phyloP scores from a whole-genome alignment of 2,329 filamentous ascomycete species.

The Sclerotiophoma versabilis region DNA sequence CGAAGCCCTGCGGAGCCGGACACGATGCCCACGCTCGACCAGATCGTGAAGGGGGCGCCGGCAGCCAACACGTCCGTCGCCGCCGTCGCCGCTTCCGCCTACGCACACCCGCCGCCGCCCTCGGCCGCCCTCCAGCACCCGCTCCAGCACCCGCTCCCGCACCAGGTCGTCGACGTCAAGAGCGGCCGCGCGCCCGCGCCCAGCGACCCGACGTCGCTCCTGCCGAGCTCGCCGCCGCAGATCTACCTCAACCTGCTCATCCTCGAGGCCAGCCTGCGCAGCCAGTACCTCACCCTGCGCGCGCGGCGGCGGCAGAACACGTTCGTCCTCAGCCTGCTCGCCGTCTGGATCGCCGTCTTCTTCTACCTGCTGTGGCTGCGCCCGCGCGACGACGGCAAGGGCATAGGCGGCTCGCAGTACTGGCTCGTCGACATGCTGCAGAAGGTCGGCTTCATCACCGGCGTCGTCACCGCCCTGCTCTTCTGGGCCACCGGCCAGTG shows the following conservation, averaged over 20 bases:
- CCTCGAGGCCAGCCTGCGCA: conserved; percentile 90
- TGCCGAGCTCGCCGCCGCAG: conserved; percentile 91
- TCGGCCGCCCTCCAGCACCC: conserved; percentile 16
- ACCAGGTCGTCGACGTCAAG: conserved; percentile 46
- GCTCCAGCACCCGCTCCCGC: conserved; percentile 22
- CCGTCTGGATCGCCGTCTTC: conserved; percentile 83
- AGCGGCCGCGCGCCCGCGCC: conserved; percentile 51
- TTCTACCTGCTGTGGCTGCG: conserved; percentile 90
- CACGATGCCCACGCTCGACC: conserved; percentile 66
- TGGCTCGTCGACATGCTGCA: conserved; percentile 92
- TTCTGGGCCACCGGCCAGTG: conserved; percentile 97
- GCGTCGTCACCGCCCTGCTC: conserved; percentile 82
- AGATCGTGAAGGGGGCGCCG: conserved; percentile 89
- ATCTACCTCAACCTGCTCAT: conserved; percentile 98
- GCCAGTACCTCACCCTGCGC: conserved; percentile 90
- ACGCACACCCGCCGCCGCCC: conserved; percentile 22
- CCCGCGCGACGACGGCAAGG: conserved; percentile 92
- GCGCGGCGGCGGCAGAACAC: conserved; percentile 89
- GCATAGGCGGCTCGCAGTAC: conserved; percentile 92
- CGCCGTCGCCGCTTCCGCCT: conserved; percentile 48
- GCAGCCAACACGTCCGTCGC: conserved; percentile 63
- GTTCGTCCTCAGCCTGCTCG: conserved; percentile 84
- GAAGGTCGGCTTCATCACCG: conserved; percentile 90
- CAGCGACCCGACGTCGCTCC: conserved; percentile 75
- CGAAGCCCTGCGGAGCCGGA: background rate